A percentile compares a stretch with the other conserved stretches of the same genome.
Conservation (phyloP, 345 rosid species). For the Mangifera indica region DNA sequence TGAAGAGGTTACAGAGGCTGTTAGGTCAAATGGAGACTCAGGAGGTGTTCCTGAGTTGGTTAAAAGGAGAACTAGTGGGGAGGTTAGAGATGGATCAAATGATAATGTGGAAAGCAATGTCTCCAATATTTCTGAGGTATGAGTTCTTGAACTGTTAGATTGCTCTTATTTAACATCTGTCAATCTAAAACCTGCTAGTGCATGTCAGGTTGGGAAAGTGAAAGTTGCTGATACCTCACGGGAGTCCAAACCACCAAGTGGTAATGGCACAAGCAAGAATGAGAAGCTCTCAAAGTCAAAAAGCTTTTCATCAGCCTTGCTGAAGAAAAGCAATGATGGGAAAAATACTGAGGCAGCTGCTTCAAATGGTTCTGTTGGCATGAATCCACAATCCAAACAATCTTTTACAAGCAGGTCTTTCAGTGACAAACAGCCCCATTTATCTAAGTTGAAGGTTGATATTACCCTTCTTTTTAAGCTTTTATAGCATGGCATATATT, state of each 20-base stretch:
- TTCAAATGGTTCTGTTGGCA: constrained; percentile 57
- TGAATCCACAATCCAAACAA: constrained; percentile 39
- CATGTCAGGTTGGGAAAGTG: constrained; percentile 45
- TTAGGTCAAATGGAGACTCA: constrained; percentile 29
- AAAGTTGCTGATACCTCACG: constrained; percentile 34
- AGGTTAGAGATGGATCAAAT: constrained; percentile 25
- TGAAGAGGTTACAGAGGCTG: constrained; percentile 23
- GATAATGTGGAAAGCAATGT: constrained; percentile 31
- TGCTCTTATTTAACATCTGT: not conserved
- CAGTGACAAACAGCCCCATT: constrained; percentile 46
- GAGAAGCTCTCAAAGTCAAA: constrained; percentile 46
- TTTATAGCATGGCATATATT: constrained; percentile 4
- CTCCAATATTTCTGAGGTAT: constrained; percentile 44
- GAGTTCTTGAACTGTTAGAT: constrained; percentile 16
- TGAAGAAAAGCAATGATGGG: constrained; percentile 48
- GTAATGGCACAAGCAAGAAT: constrained; percentile 43
- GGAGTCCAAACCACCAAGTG: constrained; percentile 39
- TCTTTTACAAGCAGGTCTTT: constrained; percentile 51
- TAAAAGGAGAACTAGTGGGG: constrained; percentile 30
- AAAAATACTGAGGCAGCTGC: constrained; percentile 37
- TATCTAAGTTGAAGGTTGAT: constrained; percentile 43
- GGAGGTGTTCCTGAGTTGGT: constrained; percentile 34
- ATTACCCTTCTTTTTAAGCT: constrained; percentile 5
- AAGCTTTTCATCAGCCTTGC: constrained; percentile 40
- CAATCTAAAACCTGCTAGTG: constrained; percentile 11